Conservation (phyloP, 768 basidiomycete species). For the Vishniacozyma victoriae region DNA sequence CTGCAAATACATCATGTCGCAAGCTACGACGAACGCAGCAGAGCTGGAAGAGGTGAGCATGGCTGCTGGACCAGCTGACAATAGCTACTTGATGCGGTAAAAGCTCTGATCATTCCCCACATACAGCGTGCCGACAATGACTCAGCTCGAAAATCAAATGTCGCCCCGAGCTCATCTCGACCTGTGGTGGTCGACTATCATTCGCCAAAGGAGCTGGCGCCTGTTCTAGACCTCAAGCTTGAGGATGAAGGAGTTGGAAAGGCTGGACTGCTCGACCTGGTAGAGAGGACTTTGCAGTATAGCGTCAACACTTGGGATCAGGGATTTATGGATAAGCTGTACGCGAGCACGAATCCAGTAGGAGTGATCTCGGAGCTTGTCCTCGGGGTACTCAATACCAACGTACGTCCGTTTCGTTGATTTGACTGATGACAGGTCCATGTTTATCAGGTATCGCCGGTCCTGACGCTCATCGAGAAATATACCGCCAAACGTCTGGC, state of each 20-base stretch:
- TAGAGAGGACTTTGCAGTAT: slow-evolving; percentile 13
- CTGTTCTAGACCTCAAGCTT: slow-evolving; percentile 7
- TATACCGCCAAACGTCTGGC: slow-evolving; percentile 11
- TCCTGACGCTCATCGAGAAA: slow-evolving; percentile 32
- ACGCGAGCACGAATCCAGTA: slow-evolving; percentile 26
- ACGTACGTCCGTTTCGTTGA: slow-evolving; percentile 3
- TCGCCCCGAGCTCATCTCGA: not conserved
- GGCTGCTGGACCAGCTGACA: not conserved
- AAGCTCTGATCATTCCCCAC: slow-evolving; percentile 14
- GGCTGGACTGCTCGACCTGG: slow-evolving; percentile 13
- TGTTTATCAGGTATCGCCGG: slow-evolving; percentile 30
- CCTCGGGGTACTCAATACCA: slow-evolving; percentile 26
- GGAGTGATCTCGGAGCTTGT: slow-evolving; percentile 25
- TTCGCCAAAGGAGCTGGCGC: slow-evolving; percentile 2
- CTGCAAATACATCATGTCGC: too few species aligned
- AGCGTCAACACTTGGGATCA: slow-evolving; percentile 29
- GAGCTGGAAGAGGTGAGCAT: not conserved
- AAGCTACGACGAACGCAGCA: too few species aligned
- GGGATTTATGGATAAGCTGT: slow-evolving; percentile 35
- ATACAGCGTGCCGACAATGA: slow-evolving; percentile 1
- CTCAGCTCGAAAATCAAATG: not conserved
- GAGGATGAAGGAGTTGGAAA: slow-evolving; percentile 8
- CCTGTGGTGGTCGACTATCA: slow-evolving; percentile 2
- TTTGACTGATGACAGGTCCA: slow-evolving; percentile 10
- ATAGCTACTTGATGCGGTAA: slow-evolving; percentile 19